Conservation (phyloP, 164 flowering plant genomes). For the Nymphaea thermarum region DNA sequence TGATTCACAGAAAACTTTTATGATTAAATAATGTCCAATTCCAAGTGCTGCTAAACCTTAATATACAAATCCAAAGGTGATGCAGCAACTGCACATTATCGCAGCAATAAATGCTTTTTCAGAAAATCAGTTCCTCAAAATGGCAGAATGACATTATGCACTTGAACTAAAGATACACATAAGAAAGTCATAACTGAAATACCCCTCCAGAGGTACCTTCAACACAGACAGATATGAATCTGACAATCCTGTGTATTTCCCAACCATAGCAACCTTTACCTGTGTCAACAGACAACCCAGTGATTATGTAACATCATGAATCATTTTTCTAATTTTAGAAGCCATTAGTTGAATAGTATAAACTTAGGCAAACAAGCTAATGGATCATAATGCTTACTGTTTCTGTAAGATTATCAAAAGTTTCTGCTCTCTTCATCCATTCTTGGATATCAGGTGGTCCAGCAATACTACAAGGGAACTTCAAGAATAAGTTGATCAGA, state of each 20-base stretch:
- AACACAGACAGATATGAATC: conserved; percentile 94
- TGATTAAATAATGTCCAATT: no score
- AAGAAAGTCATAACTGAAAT: no score
- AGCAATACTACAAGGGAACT: conserved; percentile 49
- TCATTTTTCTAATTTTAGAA: no score
- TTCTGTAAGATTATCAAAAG: conserved; percentile 58
- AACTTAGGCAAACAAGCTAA: conserved; percentile 1
- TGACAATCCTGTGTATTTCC: conserved; percentile 81
- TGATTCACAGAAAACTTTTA: no score
- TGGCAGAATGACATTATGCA: no score
- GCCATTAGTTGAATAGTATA: background rate
- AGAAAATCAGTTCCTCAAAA: no score
- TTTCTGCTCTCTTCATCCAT: conserved; percentile 87
- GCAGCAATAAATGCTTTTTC: no score
- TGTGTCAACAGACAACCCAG: conserved; percentile 17
- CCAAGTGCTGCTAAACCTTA: no score
- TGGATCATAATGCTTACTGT: conserved; percentile 42
- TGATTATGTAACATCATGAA: background rate
- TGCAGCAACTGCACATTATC: no score
- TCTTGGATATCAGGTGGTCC: conserved; percentile 59
- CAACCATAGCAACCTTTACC: conserved; percentile 96
- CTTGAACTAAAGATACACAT: no score
- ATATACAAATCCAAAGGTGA: no score
- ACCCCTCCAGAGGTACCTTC: conserved; percentile 35
- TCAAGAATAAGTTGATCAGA: background rate